Conservation (phyloP, 371 early-diverging fungal genomes). For the Mucor lusitanicus region DNA sequence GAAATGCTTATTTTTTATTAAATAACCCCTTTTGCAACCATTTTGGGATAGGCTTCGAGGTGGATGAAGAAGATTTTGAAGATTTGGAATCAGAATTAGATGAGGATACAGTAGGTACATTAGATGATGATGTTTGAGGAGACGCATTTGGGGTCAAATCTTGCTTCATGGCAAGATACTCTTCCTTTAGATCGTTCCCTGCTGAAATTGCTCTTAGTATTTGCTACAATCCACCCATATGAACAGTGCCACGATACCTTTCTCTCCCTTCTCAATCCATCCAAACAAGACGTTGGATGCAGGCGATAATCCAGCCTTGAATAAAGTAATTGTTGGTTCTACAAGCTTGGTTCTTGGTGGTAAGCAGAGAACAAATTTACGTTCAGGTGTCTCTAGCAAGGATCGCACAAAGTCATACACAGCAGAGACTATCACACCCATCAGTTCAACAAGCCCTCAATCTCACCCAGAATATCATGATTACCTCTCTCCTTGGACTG, state of each 20-base stretch:
- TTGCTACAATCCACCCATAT: not conserved
- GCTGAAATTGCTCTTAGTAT: not conserved
- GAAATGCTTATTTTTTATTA: constrained; percentile 36
- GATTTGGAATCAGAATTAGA: constrained; percentile 3
- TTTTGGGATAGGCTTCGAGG: constrained; percentile 39
- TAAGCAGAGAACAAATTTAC: constrained; percentile 46
- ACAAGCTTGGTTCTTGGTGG: constrained; percentile 49
- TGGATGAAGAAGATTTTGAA: constrained; percentile 6
- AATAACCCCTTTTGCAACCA: constrained; percentile 55
- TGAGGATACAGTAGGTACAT: not conserved
- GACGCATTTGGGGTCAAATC: constrained; percentile 21
- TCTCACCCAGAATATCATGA: not conserved
- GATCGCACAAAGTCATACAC: constrained; percentile 44
- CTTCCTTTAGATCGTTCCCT: constrained; percentile 14
- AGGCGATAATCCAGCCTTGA: constrained; percentile 50
- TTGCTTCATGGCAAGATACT: constrained; percentile 36
- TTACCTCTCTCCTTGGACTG: constrained; percentile 47
- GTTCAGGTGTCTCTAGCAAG: constrained; percentile 42
- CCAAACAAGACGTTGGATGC: constrained; percentile 51
- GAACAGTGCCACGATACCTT: constrained; percentile 14
- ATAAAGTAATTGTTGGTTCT: constrained; percentile 38
- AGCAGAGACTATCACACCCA: constrained; percentile 29
- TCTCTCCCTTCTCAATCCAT: constrained; percentile 40
- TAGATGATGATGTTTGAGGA: constrained; percentile 9
- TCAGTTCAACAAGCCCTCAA: not conserved